Base-by-base conservation (phyloP, 768 basidiomycete genomes). In the Psilocybe tampanensis region DNA sequence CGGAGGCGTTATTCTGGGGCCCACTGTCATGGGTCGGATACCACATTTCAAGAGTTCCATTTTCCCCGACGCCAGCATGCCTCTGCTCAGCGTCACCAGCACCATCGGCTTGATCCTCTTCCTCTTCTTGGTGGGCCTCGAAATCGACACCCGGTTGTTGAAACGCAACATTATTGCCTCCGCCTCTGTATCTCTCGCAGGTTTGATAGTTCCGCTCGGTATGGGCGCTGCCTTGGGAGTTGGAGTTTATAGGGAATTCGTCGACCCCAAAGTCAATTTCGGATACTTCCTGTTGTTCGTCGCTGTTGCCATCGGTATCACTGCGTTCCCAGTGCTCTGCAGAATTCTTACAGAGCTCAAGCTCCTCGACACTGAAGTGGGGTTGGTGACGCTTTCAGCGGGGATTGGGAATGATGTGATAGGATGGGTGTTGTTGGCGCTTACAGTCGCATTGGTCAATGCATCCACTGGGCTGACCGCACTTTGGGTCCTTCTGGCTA, bases 231-330 rank as follows among this genome's bases (percentile, higher is more conserved):
- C 85, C 0, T 66, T 82, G 60, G 87, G 88, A 1, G 80, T 94
- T 3, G 92, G 88, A 0, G 67, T 94, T 8, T 95, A 94, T 68
- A 71, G 81, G 55, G 73, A 89, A 51, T 94, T 92, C 65, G 77
- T 84, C 45, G 72, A 83, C 51, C 66, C 69, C 0, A 61, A 59
- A 7, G 83, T 90, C 60, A 84, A 85, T 53, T 90, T 86, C 63
- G 89, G 92, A 19, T 84, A 92, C 68, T 95, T 95, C 72, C 71
- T 94, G 32, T 83, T 96, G 22, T 96, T 96, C 74, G 82, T 86
- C 52, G 92, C 90, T 21, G 91, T 93, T 6, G 90, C 92, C 1
- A 80, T 91, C 62, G 85, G 89, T 3, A 90, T 91, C 68, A 91
- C 89, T 2, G 89, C 89, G 0, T 92, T 92, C 74, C 89, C 90